These are phyloP conservation scores for Nannochloropsis salina DNA, from an alignment of 108 stramenopile genomes.

Conservation along the genomic window DNA sequence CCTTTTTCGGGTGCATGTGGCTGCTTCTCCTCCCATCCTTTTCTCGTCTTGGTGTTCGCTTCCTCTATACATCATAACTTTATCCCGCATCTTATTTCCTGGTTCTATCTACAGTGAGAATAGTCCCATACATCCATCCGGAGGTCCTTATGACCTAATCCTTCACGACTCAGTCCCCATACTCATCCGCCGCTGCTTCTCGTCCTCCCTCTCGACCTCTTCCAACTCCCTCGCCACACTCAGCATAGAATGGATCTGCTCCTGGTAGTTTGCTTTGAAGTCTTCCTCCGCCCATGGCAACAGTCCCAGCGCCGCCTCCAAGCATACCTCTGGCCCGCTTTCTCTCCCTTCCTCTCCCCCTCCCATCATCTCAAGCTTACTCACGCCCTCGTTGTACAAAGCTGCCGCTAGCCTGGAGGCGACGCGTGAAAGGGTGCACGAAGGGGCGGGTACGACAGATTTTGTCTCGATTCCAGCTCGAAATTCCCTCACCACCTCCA, in stretches of 20 bases:
- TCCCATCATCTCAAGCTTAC: background rate
- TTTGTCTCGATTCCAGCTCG: background rate
- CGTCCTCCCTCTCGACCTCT: background rate
- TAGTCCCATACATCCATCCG: too few species aligned
- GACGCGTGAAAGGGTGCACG: background rate
- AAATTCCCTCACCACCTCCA: background rate
- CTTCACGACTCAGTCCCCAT: too few species aligned
- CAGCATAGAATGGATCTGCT: background rate
- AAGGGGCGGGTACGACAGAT: background rate
- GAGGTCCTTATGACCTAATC: too few species aligned
- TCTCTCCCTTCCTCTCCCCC: background rate
- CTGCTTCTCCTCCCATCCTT: too few species aligned
- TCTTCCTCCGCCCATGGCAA: background rate
- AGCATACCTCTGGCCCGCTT: background rate
- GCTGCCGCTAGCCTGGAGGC: background rate
- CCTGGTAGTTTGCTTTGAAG: background rate
- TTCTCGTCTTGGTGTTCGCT: too few species aligned
- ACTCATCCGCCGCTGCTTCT: background rate
- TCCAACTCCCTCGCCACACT: background rate
- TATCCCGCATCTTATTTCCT: too few species aligned
- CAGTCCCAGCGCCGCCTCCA: background rate
- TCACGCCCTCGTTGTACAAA: background rate
- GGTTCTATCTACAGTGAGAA: too few species aligned
- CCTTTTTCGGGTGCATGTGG: too few species aligned
- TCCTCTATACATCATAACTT: too few species aligned